Base-by-base conservation (phyloP, 2,329 filamentous ascomycete species). In the Huntiella decipiens region DNA sequence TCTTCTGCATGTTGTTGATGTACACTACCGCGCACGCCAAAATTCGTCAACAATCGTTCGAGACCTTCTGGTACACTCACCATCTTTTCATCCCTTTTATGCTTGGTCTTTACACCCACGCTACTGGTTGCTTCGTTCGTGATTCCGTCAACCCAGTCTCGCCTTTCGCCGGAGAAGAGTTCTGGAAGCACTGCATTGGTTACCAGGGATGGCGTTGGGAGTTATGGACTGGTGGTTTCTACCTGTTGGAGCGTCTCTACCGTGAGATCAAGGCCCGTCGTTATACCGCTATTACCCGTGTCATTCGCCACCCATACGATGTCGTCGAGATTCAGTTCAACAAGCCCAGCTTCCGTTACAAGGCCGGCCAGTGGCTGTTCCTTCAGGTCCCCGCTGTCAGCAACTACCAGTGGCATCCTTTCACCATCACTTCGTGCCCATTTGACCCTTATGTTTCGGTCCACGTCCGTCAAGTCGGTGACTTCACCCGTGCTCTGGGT, bases 31-130 rank as follows among this genome's bases (percentile, higher is more conserved):
- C 91, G 2, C 91, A 98, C 59, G 73, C 81, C 56, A 82, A 85
- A 54, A 96, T 98, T 53, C 82, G 91, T 47, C 88, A 96, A 60
- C 91, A 98, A 60, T 93, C 85, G 0, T 98, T 87, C 58, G 91
- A 98, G 64, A 92, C 87, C 0, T 98, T 98, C 61, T 98, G 91
- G 91, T 98, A 98, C 64, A 94, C 86, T 1, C 91, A 98, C 63
- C 91, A 98, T 57, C 74, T 98, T 13, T 96, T 96, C 57, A 82
- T 98, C 50, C 91, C 91, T 2, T 98, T 98, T 63, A 65, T 96
- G 57, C 70, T 98, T 38, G 88, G 75, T 42, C 77, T 98, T 54
- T 98, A 98, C 63, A 96, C 88, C 10, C 91, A 98, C 61, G 87
- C 91, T 2, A 84, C 83, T 6, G 87, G 86, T 49, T 98, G 91